These are phyloP conservation scores for Colletotrichum sp. DNA, from an alignment of 2,329 filamentous ascomycete species.

Conservation along the genomic window DNA sequence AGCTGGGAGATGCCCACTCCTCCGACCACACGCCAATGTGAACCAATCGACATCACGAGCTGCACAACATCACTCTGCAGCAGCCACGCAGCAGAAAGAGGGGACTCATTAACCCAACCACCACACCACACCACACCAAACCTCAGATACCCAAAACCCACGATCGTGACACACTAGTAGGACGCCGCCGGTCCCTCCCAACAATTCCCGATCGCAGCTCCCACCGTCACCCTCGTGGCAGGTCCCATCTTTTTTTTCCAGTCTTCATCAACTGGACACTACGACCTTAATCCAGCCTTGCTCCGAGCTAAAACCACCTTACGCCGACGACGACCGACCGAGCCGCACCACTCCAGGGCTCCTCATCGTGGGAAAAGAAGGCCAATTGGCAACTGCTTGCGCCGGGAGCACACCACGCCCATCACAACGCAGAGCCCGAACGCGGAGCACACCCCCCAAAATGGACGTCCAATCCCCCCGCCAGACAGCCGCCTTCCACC, in stretches of 20 bases:
- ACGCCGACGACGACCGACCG: slow-evolving; percentile 13
- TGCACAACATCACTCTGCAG: neutral
- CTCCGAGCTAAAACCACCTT: slow-evolving; percentile 7
- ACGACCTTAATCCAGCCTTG: neutral
- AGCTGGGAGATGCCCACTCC: neutral
- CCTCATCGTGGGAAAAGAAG: neutral
- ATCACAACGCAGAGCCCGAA: neutral
- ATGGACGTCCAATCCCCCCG: slow-evolving; percentile 24
- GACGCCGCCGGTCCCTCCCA: neutral
- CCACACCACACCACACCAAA: neutral
- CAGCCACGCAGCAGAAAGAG: neutral
- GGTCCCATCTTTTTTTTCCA: neutral
- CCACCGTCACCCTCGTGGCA: neutral
- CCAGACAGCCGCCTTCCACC: slow-evolving; percentile 38
- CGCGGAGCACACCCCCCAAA: slow-evolving; percentile 26
- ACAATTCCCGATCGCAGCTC: neutral
- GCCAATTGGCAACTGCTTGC: slow-evolving; percentile 17
- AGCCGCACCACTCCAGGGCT: neutral
- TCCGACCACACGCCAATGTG: neutral
- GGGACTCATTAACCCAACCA: neutral
- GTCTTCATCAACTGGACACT: neutral
- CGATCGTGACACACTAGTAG: neutral
- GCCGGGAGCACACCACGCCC: neutral
- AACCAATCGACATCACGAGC: neutral
- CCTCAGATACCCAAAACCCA: neutral